A percentile compares a stretch with the other conserved stretches of the same genome.
Evolutionary conservation across 495 filamentous ascomycete genomes (phyloP).

Genomic region (Coniosporium apollinis): DNA sequence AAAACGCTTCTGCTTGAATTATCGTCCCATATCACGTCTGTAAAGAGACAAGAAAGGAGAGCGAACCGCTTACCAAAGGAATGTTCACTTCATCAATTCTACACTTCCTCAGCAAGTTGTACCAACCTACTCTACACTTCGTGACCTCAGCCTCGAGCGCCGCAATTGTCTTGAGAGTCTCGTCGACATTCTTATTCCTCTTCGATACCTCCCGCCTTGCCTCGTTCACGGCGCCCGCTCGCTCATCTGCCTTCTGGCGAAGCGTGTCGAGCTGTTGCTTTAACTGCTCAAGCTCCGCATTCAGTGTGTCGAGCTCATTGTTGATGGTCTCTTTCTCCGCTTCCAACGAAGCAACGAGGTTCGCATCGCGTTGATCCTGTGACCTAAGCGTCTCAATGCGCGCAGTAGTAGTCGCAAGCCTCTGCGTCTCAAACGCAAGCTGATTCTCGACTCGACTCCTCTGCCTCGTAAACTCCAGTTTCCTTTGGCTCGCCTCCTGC

Average conservation of each 20-base stretch:
- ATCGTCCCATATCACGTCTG: too few species aligned
- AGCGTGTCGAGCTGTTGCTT: conserved; percentile 48
- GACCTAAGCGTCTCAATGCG: conserved; percentile 52
- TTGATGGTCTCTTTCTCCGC: conserved; percentile 58
- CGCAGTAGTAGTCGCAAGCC: conserved; percentile 47
- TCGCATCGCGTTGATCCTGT: conserved; percentile 44
- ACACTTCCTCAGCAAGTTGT: conserved; percentile 70
- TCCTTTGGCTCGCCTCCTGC: conserved; percentile 73
- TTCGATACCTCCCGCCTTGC: conserved; percentile 74
- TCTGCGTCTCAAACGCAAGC: conserved; percentile 58
- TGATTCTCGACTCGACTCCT: conserved; percentile 65
- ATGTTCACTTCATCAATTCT: conserved; percentile 85
- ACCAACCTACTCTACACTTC: conserved; percentile 63
- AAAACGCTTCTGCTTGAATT: too few species aligned
- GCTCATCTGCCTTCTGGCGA: conserved; percentile 46
- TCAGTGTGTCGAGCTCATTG: conserved; percentile 50
- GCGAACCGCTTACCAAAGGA: too few species aligned
- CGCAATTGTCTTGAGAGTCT: conserved; percentile 57
- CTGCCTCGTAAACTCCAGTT: conserved; percentile 69
- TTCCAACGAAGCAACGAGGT: conserved; percentile 50
- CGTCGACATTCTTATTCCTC: conserved; percentile 65
- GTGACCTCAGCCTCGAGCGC: conserved; percentile 68
- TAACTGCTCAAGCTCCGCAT: conserved; percentile 61
- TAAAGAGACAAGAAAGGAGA: too few species aligned
- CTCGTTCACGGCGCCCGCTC: conserved; percentile 58